Conservation (phyloP, 768 basidiomycete species). For the Lentinula raphanica region DNA sequence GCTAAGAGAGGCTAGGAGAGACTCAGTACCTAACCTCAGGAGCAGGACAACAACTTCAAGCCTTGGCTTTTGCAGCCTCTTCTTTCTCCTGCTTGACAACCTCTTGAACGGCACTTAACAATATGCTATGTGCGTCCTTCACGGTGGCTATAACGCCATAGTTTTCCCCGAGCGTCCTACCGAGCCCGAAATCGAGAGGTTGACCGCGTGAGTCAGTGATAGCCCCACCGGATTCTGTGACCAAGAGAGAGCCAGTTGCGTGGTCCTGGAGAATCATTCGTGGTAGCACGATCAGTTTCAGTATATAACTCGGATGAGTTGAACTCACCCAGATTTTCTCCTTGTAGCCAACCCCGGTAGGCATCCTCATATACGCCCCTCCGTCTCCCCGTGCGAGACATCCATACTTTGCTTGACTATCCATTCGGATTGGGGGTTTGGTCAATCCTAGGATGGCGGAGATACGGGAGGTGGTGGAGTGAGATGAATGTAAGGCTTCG, state of each 20-base stretch:
- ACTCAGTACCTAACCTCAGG: too few species aligned
- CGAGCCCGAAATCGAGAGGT: constrained; percentile 79
- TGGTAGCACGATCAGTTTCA: background rate
- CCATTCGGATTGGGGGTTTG: constrained; percentile 73
- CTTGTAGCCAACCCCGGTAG: constrained; percentile 68
- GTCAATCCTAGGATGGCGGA: constrained; percentile 63
- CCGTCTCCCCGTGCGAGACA: constrained; percentile 85
- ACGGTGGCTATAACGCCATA: constrained; percentile 84
- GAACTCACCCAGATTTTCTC: constrained; percentile 92
- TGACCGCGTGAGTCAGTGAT: constrained; percentile 79
- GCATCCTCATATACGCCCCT: constrained; percentile 75
- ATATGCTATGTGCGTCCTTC: constrained; percentile 59
- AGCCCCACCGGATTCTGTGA: constrained; percentile 87
- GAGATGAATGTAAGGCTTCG: constrained; percentile 88
- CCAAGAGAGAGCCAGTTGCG: constrained; percentile 77
- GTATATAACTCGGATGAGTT: too few species aligned
- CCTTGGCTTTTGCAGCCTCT: background rate
- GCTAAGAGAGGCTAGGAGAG: too few species aligned
- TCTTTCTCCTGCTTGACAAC: constrained; percentile 23
- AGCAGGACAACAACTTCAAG: background rate
- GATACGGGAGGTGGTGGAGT: constrained; percentile 74
- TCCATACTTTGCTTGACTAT: constrained; percentile 94
- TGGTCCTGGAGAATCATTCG: constrained; percentile 53
- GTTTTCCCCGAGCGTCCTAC: constrained; percentile 81
- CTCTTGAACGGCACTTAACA: constrained; percentile 70